These are phyloP conservation scores for Vanrija pseudolonga DNA, from an alignment of 1,284 basidiomycete species.

Conservation along the genomic window DNA sequence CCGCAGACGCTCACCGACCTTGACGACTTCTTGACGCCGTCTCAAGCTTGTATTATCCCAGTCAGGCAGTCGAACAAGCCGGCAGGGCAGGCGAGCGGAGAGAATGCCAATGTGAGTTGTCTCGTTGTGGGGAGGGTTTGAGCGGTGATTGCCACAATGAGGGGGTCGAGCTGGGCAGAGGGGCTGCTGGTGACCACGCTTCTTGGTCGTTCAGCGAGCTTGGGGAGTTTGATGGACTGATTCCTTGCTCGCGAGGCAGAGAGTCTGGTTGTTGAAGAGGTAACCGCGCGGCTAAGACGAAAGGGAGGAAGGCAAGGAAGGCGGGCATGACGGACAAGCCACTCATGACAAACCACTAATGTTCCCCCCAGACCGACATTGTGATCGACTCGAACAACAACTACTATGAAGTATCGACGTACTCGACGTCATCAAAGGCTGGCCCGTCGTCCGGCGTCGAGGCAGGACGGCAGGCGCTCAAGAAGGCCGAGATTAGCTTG, in stretches of 20 bases:
- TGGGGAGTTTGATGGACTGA: too few relatives aligned
- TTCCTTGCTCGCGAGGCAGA: too few relatives aligned
- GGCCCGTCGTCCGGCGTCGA: slow-evolving; percentile 28
- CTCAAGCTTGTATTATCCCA: slow-evolving; percentile 97
- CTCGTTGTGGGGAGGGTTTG: too few relatives aligned
- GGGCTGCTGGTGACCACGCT: too few relatives aligned
- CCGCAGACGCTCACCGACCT: slow-evolving; percentile 65
- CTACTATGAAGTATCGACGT: slow-evolving; percentile 48
- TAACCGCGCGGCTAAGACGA: too few relatives aligned
- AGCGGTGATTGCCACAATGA: too few relatives aligned
- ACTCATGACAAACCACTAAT: too few relatives aligned
- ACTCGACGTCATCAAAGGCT: slow-evolving; percentile 20
- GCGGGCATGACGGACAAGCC: too few relatives aligned
- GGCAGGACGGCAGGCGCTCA: slow-evolving; percentile 59
- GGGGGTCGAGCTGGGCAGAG: too few relatives aligned
- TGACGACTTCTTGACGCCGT: slow-evolving; percentile 96
- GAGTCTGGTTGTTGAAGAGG: too few relatives aligned
- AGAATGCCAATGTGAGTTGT: background rate
- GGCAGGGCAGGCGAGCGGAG: slow-evolving; percentile 21
- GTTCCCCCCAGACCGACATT: slow-evolving; percentile 66
- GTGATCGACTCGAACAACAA: slow-evolving; percentile 63
- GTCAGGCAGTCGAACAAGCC: slow-evolving; percentile 52
- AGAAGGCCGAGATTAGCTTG: slow-evolving; percentile 88
- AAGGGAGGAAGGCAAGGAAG: too few relatives aligned
- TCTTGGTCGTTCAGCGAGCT: too few relatives aligned